Conservation (phyloP, 768 basidiomycete genomes). For the Tulasnella sp. region DNA sequence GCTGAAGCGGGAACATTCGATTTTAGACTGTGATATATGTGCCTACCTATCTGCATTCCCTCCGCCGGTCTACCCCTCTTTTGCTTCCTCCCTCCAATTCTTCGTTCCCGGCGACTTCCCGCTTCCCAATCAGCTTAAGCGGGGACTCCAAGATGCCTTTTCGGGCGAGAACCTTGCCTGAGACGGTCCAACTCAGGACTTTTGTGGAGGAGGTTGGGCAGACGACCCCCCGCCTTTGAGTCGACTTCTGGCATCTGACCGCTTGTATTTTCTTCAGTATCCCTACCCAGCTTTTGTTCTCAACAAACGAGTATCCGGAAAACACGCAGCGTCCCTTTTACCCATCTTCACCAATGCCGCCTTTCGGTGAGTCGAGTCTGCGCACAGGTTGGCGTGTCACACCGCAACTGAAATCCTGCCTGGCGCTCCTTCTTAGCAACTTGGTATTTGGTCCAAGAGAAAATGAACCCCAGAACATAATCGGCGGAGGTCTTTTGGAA, state of each 20-base stretch:
- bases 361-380: constrained; percentile 14
- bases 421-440: not conserved
- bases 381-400: too few relatives aligned
- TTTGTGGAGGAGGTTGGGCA: not conserved
- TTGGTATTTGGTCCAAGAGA: constrained; percentile 21
- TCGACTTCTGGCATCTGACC: not conserved
- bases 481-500: constrained; percentile 19
- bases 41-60: too few relatives aligned
- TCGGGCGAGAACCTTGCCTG: not conserved
- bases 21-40: not conserved
- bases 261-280: constrained; percentile 10
- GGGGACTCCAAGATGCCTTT: not conserved
- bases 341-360: constrained; percentile 23
- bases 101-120: not conserved
- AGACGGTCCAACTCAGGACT: not conserved
- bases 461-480: constrained; percentile 1
- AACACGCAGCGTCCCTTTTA: constrained; percentile 15
- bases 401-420: not conserved
- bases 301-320: constrained; percentile 16
- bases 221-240: not conserved
- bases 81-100: not conserved
- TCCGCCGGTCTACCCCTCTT: not conserved
- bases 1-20: not conserved
- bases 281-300: constrained; percentile 26
- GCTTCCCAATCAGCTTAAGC: not conserved